Evolutionary conservation across 306 rosid genomes (phyloP).

Genomic region (Castanospermum australe): DNA sequence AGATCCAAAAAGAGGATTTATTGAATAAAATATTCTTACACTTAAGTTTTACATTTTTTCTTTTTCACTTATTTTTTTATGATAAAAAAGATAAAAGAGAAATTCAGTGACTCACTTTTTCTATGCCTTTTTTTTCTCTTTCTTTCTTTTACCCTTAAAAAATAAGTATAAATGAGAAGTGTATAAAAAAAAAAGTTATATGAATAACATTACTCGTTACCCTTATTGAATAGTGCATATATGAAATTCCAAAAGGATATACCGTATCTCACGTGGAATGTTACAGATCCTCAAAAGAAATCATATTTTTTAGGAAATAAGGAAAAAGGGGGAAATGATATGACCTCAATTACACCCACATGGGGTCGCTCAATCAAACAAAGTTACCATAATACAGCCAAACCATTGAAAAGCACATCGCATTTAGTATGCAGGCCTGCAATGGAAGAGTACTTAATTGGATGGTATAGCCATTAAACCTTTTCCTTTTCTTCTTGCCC

Average conservation of each 20-base stretch:
- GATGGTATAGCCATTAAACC: not conserved
- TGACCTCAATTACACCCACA: not conserved
- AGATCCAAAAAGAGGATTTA: too few species aligned
- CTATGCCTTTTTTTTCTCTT: too few species aligned
- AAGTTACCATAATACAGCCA: not conserved
- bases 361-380: constrained; percentile 1
- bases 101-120: too few species aligned
- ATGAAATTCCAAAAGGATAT: not conserved
- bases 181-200: too few species aligned
- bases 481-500: not conserved
- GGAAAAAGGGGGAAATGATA: not conserved
- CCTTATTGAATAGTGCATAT: too few species aligned
- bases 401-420: not conserved
- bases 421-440: not conserved
- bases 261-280: not conserved
- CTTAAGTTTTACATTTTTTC: too few species aligned
- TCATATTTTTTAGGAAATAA: not conserved
- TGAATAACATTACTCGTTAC: too few species aligned
- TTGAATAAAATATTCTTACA: too few species aligned
- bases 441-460: not conserved
- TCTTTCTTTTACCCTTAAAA: too few species aligned
- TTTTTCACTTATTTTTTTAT: too few species aligned
- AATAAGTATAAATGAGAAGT: too few species aligned
- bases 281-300: not conserved
- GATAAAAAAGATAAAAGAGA: too few species aligned